Base-by-base conservation (phyloP, 352 stramenopile genomes). In the Phytopythium helicoides region DNA sequence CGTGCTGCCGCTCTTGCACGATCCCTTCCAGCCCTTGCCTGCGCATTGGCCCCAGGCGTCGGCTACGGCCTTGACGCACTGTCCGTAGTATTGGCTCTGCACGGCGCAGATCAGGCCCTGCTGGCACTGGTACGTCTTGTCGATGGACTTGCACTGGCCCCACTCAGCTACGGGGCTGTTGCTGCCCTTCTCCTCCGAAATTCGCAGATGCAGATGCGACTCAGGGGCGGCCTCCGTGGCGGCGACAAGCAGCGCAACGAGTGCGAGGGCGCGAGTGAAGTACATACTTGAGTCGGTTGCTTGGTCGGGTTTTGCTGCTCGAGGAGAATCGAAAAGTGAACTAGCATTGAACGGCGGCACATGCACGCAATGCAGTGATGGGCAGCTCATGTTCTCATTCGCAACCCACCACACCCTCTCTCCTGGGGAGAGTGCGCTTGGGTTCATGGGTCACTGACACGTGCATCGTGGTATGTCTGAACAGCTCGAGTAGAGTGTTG, bases 111-210 rank as follows among this genome's bases (percentile, higher is more conserved):
- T 41, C 18, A 65, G n/a, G 38, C 46, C 52, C 35, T 47, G n/a
- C 31, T 22, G 38, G 18, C 58, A 65, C 12, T 23, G 23, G 10
- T 56, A 42, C 18, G 59, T 40, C 23, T 53, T 60, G 12, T 53
- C 58, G 55, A 60, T 65, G 16, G 46, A 60, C 5, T 47, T 45
- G 14, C 58, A 65, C 16, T 65, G 58, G 15, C 56, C 52, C 52
- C 58, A 57, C 36, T 41, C 36, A 14, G 36, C 36, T 14, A 10
- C 36, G 15, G 12, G 9, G 8, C 15, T 6, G 36, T 41, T 41
- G 5, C 9, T 33, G 36, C n/a, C 15, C n/a, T 41, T 14, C 6
- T 2, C 36, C 15, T 22, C 36, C 18, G 15, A 33, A 14, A 41
- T n/a, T 6, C 18, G 36, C 15, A 41, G 36, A 14, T 21, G 36